Evolutionary conservation across 2,329 filamentous ascomycete species (phyloP).

Genomic region (Arthrobotrys megalospora): DNA sequence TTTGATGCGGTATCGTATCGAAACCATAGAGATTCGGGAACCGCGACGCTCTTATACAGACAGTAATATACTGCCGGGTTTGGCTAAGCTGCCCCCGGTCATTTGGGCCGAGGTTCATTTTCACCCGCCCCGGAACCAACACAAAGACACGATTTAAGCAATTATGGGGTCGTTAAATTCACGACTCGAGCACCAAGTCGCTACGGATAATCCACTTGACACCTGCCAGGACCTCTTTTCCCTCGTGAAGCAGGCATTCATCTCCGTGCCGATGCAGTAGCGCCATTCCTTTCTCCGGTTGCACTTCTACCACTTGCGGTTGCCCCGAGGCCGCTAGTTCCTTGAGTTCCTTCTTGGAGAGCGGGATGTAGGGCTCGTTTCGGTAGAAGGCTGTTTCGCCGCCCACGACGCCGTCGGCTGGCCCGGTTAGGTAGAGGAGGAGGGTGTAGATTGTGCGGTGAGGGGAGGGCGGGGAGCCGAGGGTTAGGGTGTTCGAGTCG

Average conservation of each 20-base stretch:
- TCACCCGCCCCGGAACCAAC: constrained; percentile 45
- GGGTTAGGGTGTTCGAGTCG: constrained; percentile 81
- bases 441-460: constrained; percentile 90
- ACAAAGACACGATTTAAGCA: neutral
- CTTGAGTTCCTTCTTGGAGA: constrained; percentile 68
- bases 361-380: constrained; percentile 68
- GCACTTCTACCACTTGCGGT: constrained; percentile 78
- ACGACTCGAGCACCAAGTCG: constrained; percentile 75
- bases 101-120: constrained; percentile 55
- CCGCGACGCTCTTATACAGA: constrained; percentile 43
- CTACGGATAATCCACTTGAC: constrained; percentile 89
- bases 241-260: constrained; percentile 91
- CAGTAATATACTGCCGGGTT: constrained; percentile 13
- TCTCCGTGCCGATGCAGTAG: constrained; percentile 90
- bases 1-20: constrained; percentile 11
- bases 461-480: constrained; percentile 70
- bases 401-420: constrained; percentile 80
- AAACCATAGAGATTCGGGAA: constrained; percentile 9
- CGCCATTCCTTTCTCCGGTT: constrained; percentile 85
- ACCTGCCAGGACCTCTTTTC: constrained; percentile 80
- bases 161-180: neutral
- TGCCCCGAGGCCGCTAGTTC: constrained; percentile 65
- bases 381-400: constrained; percentile 91
- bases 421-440: constrained; percentile 86
- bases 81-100: constrained; percentile 29